Evolutionary conservation across 257 asterid species (phyloP).

Genomic region (Catharanthus roseus): DNA sequence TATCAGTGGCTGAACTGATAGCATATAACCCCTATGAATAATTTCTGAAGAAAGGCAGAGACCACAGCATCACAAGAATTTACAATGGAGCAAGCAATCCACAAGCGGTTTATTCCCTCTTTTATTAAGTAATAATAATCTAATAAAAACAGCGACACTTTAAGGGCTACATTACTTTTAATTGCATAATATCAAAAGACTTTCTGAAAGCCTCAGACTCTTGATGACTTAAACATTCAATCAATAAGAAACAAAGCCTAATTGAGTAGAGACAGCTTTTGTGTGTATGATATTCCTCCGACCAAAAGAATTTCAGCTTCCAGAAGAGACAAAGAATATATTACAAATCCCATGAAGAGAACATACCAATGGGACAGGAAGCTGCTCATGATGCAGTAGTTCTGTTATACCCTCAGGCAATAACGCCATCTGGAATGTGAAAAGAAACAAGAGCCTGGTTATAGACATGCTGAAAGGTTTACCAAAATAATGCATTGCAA

Average conservation of each 20-base stretch:
- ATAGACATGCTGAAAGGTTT: not conserved
- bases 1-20: not conserved
- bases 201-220: not conserved
- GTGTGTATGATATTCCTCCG: not conserved
- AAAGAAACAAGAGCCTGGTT: constrained; percentile 4
- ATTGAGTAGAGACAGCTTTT: not conserved
- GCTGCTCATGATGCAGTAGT: constrained; percentile 65
- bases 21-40: not conserved
- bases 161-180: not conserved
- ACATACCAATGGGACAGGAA: constrained; percentile 74
- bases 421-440: constrained; percentile 68
- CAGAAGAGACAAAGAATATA: not conserved
- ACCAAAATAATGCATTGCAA: not conserved
- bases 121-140: too few species aligned
- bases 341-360: not conserved
- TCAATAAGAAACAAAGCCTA: not conserved
- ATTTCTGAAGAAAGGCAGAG: not conserved
- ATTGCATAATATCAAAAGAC: not conserved
- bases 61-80: not conserved
- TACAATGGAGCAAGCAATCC: too few species aligned
- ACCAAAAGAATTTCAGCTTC: not conserved
- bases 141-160: not conserved
- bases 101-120: too few species aligned
- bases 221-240: not conserved
- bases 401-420: constrained; percentile 91